Evolutionary conservation across 2,329 filamentous ascomycete genomes (phyloP), one percentile per base, ranked within the genome.

Genomic region (Trichophaea hybrida): DNA sequence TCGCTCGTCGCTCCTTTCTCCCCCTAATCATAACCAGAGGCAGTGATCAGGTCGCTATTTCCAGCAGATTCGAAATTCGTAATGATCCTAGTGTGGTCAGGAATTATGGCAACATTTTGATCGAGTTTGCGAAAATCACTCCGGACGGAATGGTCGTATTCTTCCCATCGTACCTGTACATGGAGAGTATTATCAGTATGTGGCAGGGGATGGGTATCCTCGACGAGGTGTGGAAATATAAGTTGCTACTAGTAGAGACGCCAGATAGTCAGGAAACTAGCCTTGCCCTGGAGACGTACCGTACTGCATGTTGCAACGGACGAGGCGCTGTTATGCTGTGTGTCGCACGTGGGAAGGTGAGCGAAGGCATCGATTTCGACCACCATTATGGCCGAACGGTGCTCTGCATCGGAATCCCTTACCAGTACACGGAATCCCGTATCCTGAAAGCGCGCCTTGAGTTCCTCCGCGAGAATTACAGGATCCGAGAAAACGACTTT

Each of bases 151-250:
- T 98, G 72, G 93, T 98, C n/a, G 93, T 98, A 43, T 98, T 98
- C 77, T 98, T 98, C 71, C 94, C 93, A 0, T 65, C 60, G 46
- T 64, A 64, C 58, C 60, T 65, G 24, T 65, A 65, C 35, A 65
- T 57, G 34, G 51, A 57, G 24, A 8, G 55, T 43, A 65, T 65
- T 35, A 65, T 65, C 10, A 61, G 15, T 12, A 53, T 59, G 40
- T 98, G 93, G 93, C 93, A 98, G 72, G 89, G 88, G 58, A 97
- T 97, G 90, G 89, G 89, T 32, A 95, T 97, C 64, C 77, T 98
- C 38, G 93, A 98, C 73, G 86, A 93, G 70, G 89, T 98, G 35
- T 98, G 93, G 93, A 96, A 95, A 73, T 96, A 95, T 76, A 98
- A 98, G 72, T 80, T 98, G 65, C 96, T 98, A 66, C 79, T 98